Conservation (phyloP, 2,329 filamentous ascomycete species). For the Cladophialophora chaetospira region DNA sequence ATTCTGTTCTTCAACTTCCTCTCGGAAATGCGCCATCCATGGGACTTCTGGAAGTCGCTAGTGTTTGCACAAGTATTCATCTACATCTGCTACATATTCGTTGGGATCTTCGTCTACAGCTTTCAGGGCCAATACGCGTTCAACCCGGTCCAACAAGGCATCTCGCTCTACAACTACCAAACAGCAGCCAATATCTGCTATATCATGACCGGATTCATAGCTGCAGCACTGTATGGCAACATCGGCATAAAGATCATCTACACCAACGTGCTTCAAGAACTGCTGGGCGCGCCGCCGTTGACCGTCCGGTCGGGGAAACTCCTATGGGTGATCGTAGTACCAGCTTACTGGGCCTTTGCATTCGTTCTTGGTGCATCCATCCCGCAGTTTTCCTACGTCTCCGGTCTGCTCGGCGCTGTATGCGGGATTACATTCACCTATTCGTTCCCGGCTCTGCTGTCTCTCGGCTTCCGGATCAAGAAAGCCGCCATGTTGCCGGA, state of each 20-base stretch:
- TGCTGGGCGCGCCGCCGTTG: conserved; percentile 46
- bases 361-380: conserved; percentile 36
- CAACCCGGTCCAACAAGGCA: conserved; percentile 30
- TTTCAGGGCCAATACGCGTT: conserved; percentile 31
- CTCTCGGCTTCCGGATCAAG: no score
- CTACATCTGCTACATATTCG: conserved; percentile 29
- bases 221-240: conserved; percentile 44
- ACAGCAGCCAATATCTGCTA: conserved; percentile 38
- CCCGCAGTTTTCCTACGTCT: no score
- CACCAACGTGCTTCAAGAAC: conserved; percentile 46
- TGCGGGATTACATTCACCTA: no score
- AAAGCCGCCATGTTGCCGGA: no score
- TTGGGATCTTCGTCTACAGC: conserved; percentile 34
- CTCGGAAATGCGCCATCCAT: conserved; percentile 37
- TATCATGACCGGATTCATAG: conserved; percentile 39
- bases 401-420: no score
- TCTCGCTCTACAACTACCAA: conserved; percentile 40
- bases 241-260: conserved; percentile 49
- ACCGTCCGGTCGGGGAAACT: conserved; percentile 43
- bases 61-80: conserved; percentile 30
- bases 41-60: conserved; percentile 32
- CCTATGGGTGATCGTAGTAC: conserved; percentile 28
- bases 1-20: conserved; percentile 38
- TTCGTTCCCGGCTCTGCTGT: no score
- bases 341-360: conserved; percentile 37